These are phyloP conservation scores for Teratosphaeria viscida DNA, from an alignment of 2,329 filamentous ascomycete species.

Conservation along the genomic window DNA sequence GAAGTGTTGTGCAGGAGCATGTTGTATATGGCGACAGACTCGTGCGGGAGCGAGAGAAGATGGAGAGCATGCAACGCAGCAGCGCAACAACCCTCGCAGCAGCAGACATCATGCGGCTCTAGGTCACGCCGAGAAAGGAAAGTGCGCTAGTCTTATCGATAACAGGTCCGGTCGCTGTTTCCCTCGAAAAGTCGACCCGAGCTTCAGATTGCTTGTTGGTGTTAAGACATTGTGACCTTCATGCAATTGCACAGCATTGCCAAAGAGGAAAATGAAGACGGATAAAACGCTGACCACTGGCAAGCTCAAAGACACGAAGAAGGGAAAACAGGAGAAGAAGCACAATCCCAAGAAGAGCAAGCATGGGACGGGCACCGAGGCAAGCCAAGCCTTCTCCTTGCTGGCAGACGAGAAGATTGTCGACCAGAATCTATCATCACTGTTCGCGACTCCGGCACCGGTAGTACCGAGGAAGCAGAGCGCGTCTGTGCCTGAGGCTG, in stretches of 20 bases:
- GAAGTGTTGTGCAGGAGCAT: neutral
- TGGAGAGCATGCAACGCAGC: neutral
- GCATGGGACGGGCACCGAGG: neutral
- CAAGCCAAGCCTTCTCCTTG: conserved; percentile 15
- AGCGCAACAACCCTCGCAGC: no score
- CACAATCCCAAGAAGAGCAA: conserved; percentile 10
- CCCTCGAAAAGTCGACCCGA: neutral
- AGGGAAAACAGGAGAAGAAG: conserved; percentile 9
- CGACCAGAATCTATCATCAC: conserved; percentile 35
- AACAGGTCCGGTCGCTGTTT: neutral
- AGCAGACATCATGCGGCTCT: neutral
- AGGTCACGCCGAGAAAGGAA: neutral
- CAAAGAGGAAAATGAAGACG: conserved; percentile 1
- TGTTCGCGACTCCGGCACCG: conserved; percentile 32
- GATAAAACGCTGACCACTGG: neutral
- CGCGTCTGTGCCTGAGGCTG: conserved; percentile 7
- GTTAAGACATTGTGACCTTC: neutral
- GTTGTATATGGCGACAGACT: neutral
- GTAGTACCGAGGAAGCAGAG: conserved; percentile 3
- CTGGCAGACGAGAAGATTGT: conserved; percentile 28
- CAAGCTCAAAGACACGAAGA: neutral
- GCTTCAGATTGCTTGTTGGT: neutral
- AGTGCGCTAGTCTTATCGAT: neutral
- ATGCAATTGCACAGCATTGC: neutral
- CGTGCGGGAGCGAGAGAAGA: neutral